Percentiles rank a stretch among this genome's conserved stretches.
Conservation (phyloP, 2,329 filamentous ascomycete species). For the Alternaria metachromatica region DNA sequence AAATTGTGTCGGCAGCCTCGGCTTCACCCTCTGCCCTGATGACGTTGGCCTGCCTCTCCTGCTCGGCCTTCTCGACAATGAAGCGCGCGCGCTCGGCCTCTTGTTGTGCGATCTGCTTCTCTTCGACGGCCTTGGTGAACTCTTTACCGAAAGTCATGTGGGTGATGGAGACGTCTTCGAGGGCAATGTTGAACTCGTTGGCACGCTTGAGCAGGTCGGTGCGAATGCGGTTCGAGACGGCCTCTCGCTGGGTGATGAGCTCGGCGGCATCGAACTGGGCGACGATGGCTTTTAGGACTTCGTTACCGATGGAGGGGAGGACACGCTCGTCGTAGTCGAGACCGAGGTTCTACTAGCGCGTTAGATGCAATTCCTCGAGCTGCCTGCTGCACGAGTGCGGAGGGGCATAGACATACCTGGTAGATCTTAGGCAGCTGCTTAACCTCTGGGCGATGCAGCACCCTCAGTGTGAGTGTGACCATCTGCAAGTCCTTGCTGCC, state of each 20-base stretch:
- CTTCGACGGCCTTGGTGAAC: slow-evolving; percentile 97
- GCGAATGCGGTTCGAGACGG: slow-evolving; percentile 93
- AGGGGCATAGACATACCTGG: slow-evolving; percentile 70
- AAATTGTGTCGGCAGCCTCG: slow-evolving; percentile 94
- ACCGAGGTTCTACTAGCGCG: slow-evolving; percentile 77
- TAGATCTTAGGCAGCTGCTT: slow-evolving; percentile 95
- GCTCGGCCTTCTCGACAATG: slow-evolving; percentile 98
- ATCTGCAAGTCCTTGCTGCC: slow-evolving; percentile 99
- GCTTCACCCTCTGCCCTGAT: slow-evolving; percentile 98
- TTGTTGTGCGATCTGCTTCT: slow-evolving; percentile 99
- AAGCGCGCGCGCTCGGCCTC: slow-evolving; percentile 97
- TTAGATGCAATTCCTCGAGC: not conserved
- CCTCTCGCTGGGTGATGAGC: slow-evolving; percentile 97
- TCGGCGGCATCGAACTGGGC: slow-evolving; percentile 62
- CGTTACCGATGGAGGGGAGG: slow-evolving; percentile 62
- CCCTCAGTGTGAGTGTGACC: slow-evolving; percentile 96
- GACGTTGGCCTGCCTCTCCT: slow-evolving; percentile 97
- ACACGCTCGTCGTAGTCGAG: slow-evolving; percentile 88
- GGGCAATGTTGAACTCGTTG: slow-evolving; percentile 96
- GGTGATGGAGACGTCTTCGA: slow-evolving; percentile 98
- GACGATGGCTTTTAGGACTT: slow-evolving; percentile 62
- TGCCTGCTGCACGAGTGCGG: too few species aligned
- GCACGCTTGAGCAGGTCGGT: slow-evolving; percentile 90
- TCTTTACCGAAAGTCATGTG: slow-evolving; percentile 99
- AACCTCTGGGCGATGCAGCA: slow-evolving; percentile 93